Percentiles rank a stretch among this genome's conserved stretches.
Evolutionary conservation across 1,284 basidiomycete genomes (phyloP).

Genomic region (Sanghuangporus sanghuang): DNA sequence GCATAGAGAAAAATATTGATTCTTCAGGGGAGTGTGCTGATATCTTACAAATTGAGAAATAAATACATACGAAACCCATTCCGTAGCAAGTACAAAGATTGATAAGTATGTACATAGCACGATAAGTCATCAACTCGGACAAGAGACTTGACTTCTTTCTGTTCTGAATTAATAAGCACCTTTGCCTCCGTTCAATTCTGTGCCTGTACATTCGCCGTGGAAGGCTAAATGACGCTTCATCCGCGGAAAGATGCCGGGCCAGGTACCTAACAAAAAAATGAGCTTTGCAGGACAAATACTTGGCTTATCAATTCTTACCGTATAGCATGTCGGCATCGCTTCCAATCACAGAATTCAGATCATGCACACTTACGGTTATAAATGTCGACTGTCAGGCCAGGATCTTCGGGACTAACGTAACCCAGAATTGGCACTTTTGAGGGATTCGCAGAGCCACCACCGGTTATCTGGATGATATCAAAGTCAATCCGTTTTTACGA

Average conservation of each 20-base stretch:
- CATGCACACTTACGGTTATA: slow-evolving; percentile 31
- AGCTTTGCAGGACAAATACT: background rate
- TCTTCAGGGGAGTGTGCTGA: too few relatives aligned
- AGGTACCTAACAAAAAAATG: slow-evolving; percentile 22
- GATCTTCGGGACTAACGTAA: slow-evolving; percentile 29
- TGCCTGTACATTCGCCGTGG: background rate
- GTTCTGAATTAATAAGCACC: too few relatives aligned
- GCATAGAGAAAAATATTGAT: too few relatives aligned
- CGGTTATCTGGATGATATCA: slow-evolving; percentile 24
- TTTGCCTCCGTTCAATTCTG: too few relatives aligned
- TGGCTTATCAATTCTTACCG: slow-evolving; percentile 18
- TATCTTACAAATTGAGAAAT: too few relatives aligned
- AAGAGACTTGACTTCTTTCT: too few relatives aligned
- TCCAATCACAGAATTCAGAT: slow-evolving; percentile 23
- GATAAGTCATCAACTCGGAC: too few relatives aligned
- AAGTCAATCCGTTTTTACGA: background rate
- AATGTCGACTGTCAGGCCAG: slow-evolving; percentile 32
- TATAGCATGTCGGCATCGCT: slow-evolving; percentile 30
- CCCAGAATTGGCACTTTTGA: slow-evolving; percentile 38
- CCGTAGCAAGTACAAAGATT: too few relatives aligned
- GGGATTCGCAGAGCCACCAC: slow-evolving; percentile 34
- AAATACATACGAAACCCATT: too few relatives aligned
- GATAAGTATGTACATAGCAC: too few relatives aligned
- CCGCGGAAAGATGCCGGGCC: slow-evolving; percentile 27
- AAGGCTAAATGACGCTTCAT: slow-evolving; percentile 1